Evolutionary conservation across 306 rosid genomes (phyloP), one percentile per base, ranked within the genome.

Genomic region (Cucumis sativus): DNA sequence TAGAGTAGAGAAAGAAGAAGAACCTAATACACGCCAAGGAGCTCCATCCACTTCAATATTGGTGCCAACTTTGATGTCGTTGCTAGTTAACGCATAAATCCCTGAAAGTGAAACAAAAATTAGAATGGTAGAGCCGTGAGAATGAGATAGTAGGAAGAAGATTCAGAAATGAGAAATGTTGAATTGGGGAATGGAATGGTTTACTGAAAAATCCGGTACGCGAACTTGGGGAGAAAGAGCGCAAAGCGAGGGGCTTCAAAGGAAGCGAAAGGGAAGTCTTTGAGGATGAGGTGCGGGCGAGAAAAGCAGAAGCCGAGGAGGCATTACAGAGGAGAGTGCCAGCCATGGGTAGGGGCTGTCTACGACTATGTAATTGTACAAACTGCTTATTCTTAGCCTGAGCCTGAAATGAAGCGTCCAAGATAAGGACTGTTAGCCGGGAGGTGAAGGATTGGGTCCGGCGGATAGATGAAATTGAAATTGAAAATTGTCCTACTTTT

Each of bases 21-120:
- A 75, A 94, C 98, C 98, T 81, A 92, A 80, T 28, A 86, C 91
- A 58, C 91, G 91, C 93, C 97, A 92, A 72, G 98, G 98, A 86
- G 96, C 85, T 79, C 98, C 96, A 20, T 90, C 98, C 10, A 95
- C 94, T 88, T 92, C 90, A 58, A 95, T 17, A 85, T 79, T 91
- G 76, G 82, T 28, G 66, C 98, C 98, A 6, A 95, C 98, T 84
- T 92, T 95, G 75, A 95, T 95, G 76, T 95, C 98, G 51, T 95
- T 95, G 83, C 98, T 95, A 37, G 97, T 25, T 12, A 92, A 79
- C 25, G 98, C 95, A 69, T 77, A 89, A 84, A 95, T 81, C 82
- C 62, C 98, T 95, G 93, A 77, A 70, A 67, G 49, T 30, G 28
- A 18, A 59, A 57, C 10, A 61, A 18, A 56, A 52, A 35, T 43